phyloP scores from a whole-genome alignment of 306 rosid species.

The Cyclanthera cordifolia region DNA sequence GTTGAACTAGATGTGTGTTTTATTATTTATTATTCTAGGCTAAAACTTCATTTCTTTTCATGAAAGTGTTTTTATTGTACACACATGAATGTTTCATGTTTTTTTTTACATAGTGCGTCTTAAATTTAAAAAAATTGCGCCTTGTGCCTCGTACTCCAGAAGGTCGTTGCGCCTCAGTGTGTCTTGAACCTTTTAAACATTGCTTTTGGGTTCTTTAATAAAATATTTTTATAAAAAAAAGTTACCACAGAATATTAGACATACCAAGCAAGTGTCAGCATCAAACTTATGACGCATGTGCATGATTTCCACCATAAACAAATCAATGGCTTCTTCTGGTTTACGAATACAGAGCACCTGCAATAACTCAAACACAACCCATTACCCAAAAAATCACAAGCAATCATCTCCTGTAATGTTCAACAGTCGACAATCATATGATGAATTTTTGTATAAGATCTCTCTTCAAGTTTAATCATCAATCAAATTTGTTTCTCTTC shows the following conservation, averaged over 20 bases:
- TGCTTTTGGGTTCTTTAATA: neutral
- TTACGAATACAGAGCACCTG: constrained; percentile 79
- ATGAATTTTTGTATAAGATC: neutral
- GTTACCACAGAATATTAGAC: neutral
- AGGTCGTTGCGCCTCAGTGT: no score
- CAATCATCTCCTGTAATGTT: neutral
- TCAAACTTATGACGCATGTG: constrained; percentile 98
- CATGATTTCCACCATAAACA: constrained; percentile 97
- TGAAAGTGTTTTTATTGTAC: no score
- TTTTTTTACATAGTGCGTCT: no score
- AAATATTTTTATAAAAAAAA: neutral
- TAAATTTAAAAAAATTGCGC: no score
- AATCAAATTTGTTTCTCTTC: neutral
- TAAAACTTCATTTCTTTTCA: no score
- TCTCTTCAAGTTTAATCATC: neutral
- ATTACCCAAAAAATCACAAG: neutral
- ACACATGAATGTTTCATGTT: no score
- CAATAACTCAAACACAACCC: constrained; percentile 13
- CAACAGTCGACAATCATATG: neutral
- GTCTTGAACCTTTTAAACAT: no score
- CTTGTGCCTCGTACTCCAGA: no score
- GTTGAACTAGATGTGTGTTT: no score
- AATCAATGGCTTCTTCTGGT: constrained; percentile 78
- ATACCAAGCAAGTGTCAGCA: constrained; percentile 87
- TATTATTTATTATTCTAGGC: no score